A percentile compares a stretch with the other conserved stretches of the same genome.
These are phyloP conservation scores for Saccharomycopsis sp. DNA, from an alignment of 805 yeast species.

Conservation along the genomic window DNA sequence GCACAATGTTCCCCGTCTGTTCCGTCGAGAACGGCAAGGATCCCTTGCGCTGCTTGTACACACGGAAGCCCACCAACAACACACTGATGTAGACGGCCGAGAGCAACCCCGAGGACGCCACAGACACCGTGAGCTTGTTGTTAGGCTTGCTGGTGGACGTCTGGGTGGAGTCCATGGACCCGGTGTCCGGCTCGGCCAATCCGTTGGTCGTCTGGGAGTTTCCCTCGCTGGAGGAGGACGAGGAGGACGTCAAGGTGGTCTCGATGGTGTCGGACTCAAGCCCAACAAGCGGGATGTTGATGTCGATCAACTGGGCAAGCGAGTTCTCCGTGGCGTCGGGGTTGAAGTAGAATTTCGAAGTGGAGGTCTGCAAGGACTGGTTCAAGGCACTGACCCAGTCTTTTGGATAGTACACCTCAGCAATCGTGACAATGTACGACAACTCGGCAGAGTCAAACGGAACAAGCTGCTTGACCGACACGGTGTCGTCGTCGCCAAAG, in stretches of 20 bases:
- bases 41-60: constrained; percentile 37
- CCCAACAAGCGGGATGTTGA: constrained; percentile 52
- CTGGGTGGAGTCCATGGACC: constrained; percentile 29
- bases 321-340: constrained; percentile 48
- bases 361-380: constrained; percentile 38
- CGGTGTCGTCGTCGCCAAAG: constrained; percentile 29
- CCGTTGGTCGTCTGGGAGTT: constrained; percentile 19
- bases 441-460: constrained; percentile 58
- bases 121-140: constrained; percentile 59
- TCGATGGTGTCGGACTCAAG: constrained; percentile 25
- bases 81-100: constrained; percentile 56
- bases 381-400: constrained; percentile 43
- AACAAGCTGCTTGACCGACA: constrained; percentile 55
- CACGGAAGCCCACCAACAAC: constrained; percentile 49
- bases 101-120: constrained; percentile 79
- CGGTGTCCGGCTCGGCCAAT: constrained; percentile 21
- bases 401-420: constrained; percentile 75
- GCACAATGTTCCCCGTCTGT: constrained; percentile 18
- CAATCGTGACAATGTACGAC: constrained; percentile 75
- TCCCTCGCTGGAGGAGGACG: constrained; percentile 14
- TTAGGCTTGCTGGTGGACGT: constrained; percentile 24
- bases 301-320: constrained; percentile 67
- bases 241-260: constrained; percentile 20
- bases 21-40: constrained; percentile 18
- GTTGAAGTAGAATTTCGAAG: constrained; percentile 57